Evolutionary conservation across 2,329 filamentous ascomycete genomes (phyloP).

Genomic region (Fulvia fulva): DNA sequence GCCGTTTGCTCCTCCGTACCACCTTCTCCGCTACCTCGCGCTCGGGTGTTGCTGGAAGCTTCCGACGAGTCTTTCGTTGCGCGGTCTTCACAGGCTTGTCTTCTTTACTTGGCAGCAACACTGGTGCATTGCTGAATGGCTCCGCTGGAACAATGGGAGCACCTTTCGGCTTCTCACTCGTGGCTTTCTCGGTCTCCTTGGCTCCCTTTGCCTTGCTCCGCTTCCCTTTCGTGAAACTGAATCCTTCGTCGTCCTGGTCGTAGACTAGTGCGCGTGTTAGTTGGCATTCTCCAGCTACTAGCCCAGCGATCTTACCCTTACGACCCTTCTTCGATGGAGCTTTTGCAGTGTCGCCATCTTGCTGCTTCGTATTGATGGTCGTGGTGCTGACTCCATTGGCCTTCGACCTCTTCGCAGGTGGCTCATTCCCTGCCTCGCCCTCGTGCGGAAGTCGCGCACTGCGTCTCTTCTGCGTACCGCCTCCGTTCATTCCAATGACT

Average conservation of each 20-base stretch:
- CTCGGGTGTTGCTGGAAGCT: conserved; percentile 33
- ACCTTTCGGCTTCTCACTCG: conserved; percentile 20
- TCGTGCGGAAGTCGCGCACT: conserved; percentile 43
- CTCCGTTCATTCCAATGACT: conserved; percentile 46
- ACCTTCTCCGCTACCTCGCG: conserved; percentile 30
- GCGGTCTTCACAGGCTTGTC: conserved; percentile 25
- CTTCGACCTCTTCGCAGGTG: conserved; percentile 41
- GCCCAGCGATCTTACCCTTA: conserved; percentile 26
- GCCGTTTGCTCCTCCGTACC: conserved; percentile 41
- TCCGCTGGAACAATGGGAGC: conserved; percentile 2
- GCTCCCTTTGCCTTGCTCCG: conserved; percentile 25
- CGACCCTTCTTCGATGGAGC: conserved; percentile 35
- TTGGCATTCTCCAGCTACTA: background rate
- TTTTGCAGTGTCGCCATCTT: conserved; percentile 29
- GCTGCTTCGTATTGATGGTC: conserved; percentile 35
- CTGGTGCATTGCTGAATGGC: conserved; percentile 11
- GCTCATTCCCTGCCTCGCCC: conserved; percentile 43
- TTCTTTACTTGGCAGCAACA: conserved; percentile 17
- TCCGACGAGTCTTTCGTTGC: conserved; percentile 33
- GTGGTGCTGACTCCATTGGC: conserved; percentile 34
- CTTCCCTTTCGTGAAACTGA: conserved; percentile 44
- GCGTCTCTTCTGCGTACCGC: conserved; percentile 45
- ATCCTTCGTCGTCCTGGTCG: conserved; percentile 47
- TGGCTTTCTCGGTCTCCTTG: conserved; percentile 32
- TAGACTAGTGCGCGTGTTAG: conserved; percentile 23